Conservation (phyloP, 257 asterid genomes). For the Eucommia ulmoides region DNA sequence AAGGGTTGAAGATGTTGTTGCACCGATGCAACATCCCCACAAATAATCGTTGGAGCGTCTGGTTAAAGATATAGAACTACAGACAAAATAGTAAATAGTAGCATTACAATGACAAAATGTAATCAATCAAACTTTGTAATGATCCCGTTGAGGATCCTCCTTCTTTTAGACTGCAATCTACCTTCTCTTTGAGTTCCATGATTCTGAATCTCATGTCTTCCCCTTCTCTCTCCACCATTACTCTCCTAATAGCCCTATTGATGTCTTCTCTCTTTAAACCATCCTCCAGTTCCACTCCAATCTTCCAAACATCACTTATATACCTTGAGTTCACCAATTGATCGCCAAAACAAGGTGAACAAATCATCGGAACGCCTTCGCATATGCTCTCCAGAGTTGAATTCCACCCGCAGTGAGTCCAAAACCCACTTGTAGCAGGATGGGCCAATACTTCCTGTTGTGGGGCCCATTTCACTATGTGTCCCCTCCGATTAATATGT, state of each 20-base stretch:
- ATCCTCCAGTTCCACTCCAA: background rate
- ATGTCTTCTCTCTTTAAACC: background rate
- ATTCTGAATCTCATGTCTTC: background rate
- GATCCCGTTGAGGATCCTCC: background rate
- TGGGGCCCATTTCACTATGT: background rate
- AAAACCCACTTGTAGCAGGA: background rate
- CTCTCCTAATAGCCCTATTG: background rate
- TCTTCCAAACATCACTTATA: background rate
- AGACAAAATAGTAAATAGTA: too few relatives aligned
- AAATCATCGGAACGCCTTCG: background rate
- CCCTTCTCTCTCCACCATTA: background rate
- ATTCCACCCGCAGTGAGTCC: background rate
- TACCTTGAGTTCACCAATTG: background rate
- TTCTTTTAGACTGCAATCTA: background rate
- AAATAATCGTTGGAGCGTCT: too few relatives aligned
- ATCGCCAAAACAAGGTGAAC: background rate
- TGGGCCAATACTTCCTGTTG: background rate
- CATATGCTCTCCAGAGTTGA: background rate
- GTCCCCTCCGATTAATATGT: background rate
- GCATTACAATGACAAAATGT: background rate
- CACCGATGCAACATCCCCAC: too few relatives aligned
- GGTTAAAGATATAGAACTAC: too few relatives aligned
- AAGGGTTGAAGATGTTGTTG: too few relatives aligned
- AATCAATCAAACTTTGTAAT: background rate
- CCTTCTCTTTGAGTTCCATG: background rate